Percentiles rank a stretch among this genome's conserved stretches.
These are phyloP conservation scores for Daldinia sp. DNA, from an alignment of 2,329 filamentous ascomycete genomes.

Conservation along the genomic window DNA sequence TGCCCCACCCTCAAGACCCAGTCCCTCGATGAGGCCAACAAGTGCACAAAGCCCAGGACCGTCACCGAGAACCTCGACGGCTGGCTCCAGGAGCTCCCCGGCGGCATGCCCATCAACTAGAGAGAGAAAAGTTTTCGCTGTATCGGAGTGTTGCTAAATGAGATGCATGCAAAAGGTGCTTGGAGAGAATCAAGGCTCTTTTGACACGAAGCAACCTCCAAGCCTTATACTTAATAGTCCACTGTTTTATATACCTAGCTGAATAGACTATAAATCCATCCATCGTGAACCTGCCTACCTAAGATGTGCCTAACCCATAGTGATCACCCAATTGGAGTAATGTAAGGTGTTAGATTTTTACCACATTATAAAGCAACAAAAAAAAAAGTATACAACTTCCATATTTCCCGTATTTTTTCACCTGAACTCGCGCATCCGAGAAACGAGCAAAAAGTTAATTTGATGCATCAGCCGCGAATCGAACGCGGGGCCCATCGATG, in stretches of 20 bases:
- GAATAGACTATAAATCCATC: constrained; percentile 3
- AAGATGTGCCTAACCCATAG: neutral
- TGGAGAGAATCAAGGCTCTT: neutral
- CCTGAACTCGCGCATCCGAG: neutral
- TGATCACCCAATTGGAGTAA: no score
- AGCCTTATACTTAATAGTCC: constrained; percentile 6
- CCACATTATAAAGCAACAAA: neutral
- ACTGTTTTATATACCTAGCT: constrained; percentile 2
- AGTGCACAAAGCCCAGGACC: constrained; percentile 48
- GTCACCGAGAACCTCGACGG: constrained; percentile 53
- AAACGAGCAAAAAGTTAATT: neutral
- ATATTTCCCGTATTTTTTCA: neutral
- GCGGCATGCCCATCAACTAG: constrained; percentile 46
- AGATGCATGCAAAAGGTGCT: no score
- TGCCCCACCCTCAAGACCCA: constrained; percentile 49
- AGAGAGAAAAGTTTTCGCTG: neutral
- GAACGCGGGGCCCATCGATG: constrained; percentile 64
- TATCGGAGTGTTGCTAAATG: neutral
- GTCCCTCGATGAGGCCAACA: constrained; percentile 50
- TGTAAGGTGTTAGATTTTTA: no score
- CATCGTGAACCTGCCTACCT: neutral
- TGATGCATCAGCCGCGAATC: constrained; percentile 58
- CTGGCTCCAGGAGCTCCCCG: constrained; percentile 48
- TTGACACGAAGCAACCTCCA: neutral
- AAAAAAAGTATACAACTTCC: neutral